These are phyloP conservation scores for Bretziella fagacearum DNA, from an alignment of 2,329 filamentous ascomycete genomes.

Conservation along the genomic window DNA sequence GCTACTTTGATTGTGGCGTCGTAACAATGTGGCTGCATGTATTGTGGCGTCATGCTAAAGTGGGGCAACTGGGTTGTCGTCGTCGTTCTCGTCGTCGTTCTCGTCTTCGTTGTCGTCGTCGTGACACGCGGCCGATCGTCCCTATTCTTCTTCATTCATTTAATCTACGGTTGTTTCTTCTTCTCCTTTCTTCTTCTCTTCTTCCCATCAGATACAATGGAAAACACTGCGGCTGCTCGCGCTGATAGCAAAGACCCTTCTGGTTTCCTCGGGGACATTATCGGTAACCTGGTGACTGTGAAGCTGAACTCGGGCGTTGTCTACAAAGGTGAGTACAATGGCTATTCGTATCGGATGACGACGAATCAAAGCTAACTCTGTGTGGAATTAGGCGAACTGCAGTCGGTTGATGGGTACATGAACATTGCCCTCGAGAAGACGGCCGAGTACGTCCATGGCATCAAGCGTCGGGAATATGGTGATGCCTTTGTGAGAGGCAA, in stretches of 20 bases:
- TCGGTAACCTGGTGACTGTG: constrained; percentile 82
- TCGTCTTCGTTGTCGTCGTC: not conserved
- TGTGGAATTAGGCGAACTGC: constrained; percentile 69
- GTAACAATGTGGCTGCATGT: not conserved
- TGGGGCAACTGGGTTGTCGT: not conserved
- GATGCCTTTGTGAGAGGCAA: constrained; percentile 94
- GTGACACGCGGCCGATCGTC: not conserved
- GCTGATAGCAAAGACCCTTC: constrained; percentile 80
- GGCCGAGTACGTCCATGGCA: constrained; percentile 75
- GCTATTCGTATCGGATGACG: not conserved
- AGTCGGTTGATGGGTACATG: constrained; percentile 98
- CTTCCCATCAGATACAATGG: too few relatives aligned
- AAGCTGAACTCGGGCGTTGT: constrained; percentile 98
- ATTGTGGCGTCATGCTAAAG: not conserved
- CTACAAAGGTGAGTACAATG: constrained; percentile 58
- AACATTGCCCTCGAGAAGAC: constrained; percentile 97
- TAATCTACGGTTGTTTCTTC: not conserved
- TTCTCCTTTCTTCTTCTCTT: not conserved
- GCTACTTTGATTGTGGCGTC: too few relatives aligned
- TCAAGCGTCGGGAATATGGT: constrained; percentile 67
- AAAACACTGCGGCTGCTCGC: constrained; percentile 49
- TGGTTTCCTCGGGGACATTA: constrained; percentile 83
- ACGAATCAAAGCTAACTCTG: not conserved
- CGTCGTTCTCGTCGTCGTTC: not conserved
- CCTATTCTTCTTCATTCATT: not conserved